phyloP scores from a whole-genome alignment of 169 alveolate genomes.

The Plasmodium falciparum region DNA sequence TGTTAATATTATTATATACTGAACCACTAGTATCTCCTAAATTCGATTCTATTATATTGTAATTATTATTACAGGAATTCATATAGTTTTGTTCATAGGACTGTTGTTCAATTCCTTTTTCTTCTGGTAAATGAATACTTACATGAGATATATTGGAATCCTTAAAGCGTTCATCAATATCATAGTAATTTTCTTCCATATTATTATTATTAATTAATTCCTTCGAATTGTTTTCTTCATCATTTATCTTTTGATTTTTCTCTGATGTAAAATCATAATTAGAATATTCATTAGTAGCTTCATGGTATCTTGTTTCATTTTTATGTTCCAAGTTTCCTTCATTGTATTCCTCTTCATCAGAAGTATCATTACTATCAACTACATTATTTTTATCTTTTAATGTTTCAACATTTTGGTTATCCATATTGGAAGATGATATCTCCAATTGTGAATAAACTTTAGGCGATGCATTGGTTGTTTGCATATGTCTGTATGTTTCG shows the following conservation, averaged over 20 bases:
- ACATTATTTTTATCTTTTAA: not conserved
- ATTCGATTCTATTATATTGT: constrained; percentile 1
- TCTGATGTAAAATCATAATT: constrained; percentile 12
- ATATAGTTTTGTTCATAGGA: constrained; percentile 6
- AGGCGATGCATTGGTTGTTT: constrained; percentile 17
- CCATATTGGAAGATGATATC: constrained; percentile 8
- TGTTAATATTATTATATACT: constrained; percentile 1
- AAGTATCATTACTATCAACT: constrained; percentile 1
- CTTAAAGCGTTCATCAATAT: constrained; percentile 11
- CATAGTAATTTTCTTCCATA: constrained; percentile 33
- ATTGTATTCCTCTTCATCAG: constrained; percentile 18
- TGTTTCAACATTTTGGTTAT: not conserved
- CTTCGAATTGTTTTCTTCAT: constrained; percentile 5
- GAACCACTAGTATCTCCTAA: constrained; percentile 4
- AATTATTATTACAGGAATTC: constrained; percentile 10
- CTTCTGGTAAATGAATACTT: constrained; percentile 47
- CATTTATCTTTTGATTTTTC: not conserved
- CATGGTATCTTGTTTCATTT: constrained; percentile 54
- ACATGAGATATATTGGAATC: constrained; percentile 24
- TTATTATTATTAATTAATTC: not conserved
- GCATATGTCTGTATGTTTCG: constrained; percentile 53
- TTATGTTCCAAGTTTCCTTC: constrained; percentile 9
- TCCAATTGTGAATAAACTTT: constrained; percentile 1
- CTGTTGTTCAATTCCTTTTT: constrained; percentile 10
- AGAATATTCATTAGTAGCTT: constrained; percentile 45